Conservation (phyloP, 1,139 yeast genomes). For the Pichia norvegensis region DNA sequence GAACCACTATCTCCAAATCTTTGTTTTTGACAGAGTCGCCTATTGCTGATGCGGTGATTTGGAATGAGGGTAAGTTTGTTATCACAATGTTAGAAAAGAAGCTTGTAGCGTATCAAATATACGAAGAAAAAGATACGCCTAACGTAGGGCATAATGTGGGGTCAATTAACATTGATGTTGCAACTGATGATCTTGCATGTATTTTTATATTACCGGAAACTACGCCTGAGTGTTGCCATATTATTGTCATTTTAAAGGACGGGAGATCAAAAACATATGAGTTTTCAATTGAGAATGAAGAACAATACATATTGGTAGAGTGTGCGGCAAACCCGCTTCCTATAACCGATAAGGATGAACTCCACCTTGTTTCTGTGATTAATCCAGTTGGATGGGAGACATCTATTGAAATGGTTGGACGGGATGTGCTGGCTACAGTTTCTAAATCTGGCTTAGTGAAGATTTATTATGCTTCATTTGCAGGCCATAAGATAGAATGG, state of each 20-base stretch:
- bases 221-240: conserved; percentile 32
- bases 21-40: conserved; percentile 31
- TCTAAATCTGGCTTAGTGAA: conserved; percentile 49
- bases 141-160: conserved; percentile 7
- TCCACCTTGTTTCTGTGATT: conserved; percentile 49
- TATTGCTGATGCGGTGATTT: conserved; percentile 42
- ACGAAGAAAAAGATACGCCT: not conserved
- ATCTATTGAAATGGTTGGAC: conserved; percentile 34
- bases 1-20: conserved; percentile 26
- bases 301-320: conserved; percentile 16
- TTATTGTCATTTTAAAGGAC: conserved; percentile 35
- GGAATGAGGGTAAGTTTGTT: conserved; percentile 46
- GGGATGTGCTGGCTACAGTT: conserved; percentile 53
- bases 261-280: conserved; percentile 24
- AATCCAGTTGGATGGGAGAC: conserved; percentile 58
- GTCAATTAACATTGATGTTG: conserved; percentile 13
- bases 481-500: conserved; percentile 42
- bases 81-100: conserved; percentile 36
- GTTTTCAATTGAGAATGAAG: conserved; percentile 8
- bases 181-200: conserved; percentile 29
- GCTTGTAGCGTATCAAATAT: conserved; percentile 47
- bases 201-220: conserved; percentile 43
- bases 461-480: conserved; percentile 37
- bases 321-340: conserved; percentile 25
- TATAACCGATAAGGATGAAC: conserved; percentile 23